Base-by-base conservation (phyloP, 2,329 filamentous ascomycete species). In the Herpotrichia juniperi region DNA sequence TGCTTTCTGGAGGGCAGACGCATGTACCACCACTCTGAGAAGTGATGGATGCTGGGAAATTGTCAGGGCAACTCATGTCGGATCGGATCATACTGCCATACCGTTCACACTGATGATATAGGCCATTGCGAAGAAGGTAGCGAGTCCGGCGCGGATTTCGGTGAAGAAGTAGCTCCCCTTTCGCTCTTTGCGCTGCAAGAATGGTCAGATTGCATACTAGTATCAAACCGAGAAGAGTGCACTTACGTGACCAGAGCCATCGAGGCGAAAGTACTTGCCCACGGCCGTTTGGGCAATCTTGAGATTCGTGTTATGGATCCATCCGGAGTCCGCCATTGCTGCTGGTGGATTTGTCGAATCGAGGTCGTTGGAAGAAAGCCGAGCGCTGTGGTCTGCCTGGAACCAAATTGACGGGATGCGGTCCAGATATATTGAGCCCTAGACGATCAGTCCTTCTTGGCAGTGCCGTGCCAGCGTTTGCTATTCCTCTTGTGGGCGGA, bases 161-260 rank as follows among this genome's bases (percentile, higher is more conserved):
- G 91, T 96, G 65, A 90, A 85, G 78, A 96, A 96, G 63, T 82
- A 81, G 26, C 90, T 88, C 19, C 87, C 87, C 68, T 90, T 88
- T 47, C 90, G 85, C 72, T 90, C 87, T 63, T 80, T 83, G 58
- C 81, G 83, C 87, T 90, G 53, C 54, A 52, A 46, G 48, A 46
- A 58, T 17, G 43, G 51, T 71, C 55, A 73, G 57, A 45, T 45
- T 3, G 35, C 21, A 28, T 32, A 17, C 14, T 14, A 31, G 3
- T 12, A 17, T 9, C 17, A 45, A n/a, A 37, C 3, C 12, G 31
- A 37, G 32, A 28, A 28, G 28, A 52, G 10, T 3, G 5, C 10
- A 82, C 86, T 79, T 83, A 90, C 88, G 83, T 93, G 89, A 64
- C 90, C 90, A 32, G 84, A 91, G 59, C 89, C 89, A 56, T 96